Conservation (phyloP, 1,139 yeast genomes). For the Diutina scorzettiae region DNA sequence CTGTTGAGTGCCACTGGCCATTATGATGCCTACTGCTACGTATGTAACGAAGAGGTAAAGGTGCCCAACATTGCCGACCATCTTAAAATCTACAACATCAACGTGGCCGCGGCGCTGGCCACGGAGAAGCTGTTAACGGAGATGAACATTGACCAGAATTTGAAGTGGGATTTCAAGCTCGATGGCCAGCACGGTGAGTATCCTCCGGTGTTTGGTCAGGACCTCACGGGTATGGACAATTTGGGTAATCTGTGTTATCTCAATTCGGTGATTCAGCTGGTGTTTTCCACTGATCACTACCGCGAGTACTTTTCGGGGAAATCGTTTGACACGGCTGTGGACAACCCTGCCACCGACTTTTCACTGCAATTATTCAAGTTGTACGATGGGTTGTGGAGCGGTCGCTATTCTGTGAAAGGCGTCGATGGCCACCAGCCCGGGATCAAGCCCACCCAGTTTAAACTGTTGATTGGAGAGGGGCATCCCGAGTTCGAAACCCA, state of each 20-base stretch:
- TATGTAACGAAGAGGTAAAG: slow-evolving; percentile 78
- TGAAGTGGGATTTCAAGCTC: slow-evolving; percentile 87
- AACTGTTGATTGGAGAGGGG: slow-evolving; percentile 59
- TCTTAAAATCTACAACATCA: slow-evolving; percentile 56
- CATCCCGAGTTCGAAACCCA: slow-evolving; percentile 78
- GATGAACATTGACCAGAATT: slow-evolving; percentile 80
- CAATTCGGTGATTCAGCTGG: slow-evolving; percentile 67
- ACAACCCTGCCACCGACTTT: slow-evolving; percentile 53
- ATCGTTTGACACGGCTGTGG: slow-evolving; percentile 16
- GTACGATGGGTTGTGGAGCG: slow-evolving; percentile 69
- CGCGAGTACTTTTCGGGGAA: slow-evolving; percentile 19
- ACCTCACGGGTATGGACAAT: slow-evolving; percentile 72
- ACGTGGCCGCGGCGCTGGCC: slow-evolving; percentile 40
- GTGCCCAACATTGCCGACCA: slow-evolving; percentile 47
- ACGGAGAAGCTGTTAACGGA: slow-evolving; percentile 86
- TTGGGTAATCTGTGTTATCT: slow-evolving; percentile 90
- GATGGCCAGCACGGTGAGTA: slow-evolving; percentile 61
- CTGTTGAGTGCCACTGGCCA: slow-evolving; percentile 58
- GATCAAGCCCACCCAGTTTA: slow-evolving; percentile 65
- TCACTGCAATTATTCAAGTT: slow-evolving; percentile 64
- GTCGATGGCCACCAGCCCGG: slow-evolving; percentile 60
- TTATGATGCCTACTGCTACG: slow-evolving; percentile 74
- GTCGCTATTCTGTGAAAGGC: slow-evolving; percentile 47
- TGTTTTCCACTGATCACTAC: slow-evolving; percentile 33
- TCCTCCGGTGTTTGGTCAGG: slow-evolving; percentile 53